These are phyloP conservation scores for Aspergillus pseudonomiae DNA, from an alignment of 2,329 filamentous ascomycete genomes.

Conservation along the genomic window DNA sequence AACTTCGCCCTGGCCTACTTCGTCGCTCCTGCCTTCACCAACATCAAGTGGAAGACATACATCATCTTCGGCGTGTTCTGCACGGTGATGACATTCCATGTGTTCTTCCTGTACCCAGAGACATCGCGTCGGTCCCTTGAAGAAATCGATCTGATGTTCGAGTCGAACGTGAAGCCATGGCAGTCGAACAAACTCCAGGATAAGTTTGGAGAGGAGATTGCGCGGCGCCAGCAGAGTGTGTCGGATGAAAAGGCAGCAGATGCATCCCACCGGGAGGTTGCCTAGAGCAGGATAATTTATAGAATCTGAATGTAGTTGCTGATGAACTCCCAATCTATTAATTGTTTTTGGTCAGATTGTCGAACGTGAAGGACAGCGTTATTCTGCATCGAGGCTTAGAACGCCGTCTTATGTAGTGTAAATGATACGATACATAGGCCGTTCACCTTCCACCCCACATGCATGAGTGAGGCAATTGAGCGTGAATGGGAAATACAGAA, in stretches of 20 bases:
- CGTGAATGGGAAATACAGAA: no score
- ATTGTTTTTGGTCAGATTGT: no score
- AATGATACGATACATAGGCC: no score
- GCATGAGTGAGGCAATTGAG: no score
- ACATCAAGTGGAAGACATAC: constrained; percentile 66
- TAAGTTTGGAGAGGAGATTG: constrained; percentile 29
- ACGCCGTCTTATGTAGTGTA: no score
- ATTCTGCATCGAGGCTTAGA: no score
- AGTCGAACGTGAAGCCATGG: constrained; percentile 37
- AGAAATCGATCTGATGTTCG: constrained; percentile 74
- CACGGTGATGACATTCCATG: constrained; percentile 67
- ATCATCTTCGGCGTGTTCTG: constrained; percentile 78
- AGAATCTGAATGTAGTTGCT: neutral
- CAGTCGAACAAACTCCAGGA: constrained; percentile 27
- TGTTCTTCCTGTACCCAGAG: constrained; percentile 68
- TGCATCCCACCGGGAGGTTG: constrained; percentile 18
- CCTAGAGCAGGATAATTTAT: constrained; percentile 5
- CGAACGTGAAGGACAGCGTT: no score
- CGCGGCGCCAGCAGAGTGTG: constrained; percentile 22
- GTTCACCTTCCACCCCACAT: no score
- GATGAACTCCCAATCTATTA: no score
- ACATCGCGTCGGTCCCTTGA: constrained; percentile 73
- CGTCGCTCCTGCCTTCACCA: constrained; percentile 61
- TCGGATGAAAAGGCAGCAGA: constrained; percentile 15
- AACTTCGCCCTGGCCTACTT: constrained; percentile 60